A percentile compares a stretch with the other conserved stretches of the same genome.
Evolutionary conservation across 2,329 filamentous ascomycete species (phyloP).

Genomic region (Celoporthe dispersa): DNA sequence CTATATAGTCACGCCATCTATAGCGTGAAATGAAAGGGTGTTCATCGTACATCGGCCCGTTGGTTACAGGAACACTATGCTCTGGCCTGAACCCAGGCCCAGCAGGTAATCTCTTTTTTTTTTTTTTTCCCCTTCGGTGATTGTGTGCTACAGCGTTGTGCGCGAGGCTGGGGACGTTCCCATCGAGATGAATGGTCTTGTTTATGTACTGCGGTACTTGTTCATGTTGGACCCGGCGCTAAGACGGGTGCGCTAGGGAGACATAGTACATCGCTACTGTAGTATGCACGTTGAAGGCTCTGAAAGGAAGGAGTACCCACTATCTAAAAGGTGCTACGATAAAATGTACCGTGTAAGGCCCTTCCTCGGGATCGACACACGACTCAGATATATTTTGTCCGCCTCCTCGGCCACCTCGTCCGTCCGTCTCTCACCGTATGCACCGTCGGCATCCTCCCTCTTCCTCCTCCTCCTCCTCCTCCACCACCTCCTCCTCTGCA

Average conservation of each 20-base stretch:
- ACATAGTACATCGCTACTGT: not conserved
- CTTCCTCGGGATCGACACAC: slow-evolving; percentile 3
- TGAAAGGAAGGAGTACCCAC: not conserved
- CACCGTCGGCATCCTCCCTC: not conserved
- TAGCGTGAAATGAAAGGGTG: not conserved
- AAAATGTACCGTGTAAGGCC: not conserved
- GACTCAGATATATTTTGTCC: slow-evolving; percentile 22
- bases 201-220: not conserved
- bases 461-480: not conserved
- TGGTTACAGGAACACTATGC: not conserved
- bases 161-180: not conserved
- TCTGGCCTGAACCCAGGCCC: not conserved
- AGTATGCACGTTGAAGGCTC: not conserved
- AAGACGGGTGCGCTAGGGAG: slow-evolving; percentile 1
- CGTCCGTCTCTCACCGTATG: not conserved
- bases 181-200: not conserved
- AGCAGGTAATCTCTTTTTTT: not conserved
- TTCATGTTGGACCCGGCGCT: not conserved
- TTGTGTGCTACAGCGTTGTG: not conserved
- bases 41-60: not conserved
- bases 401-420: slow-evolving; percentile 11
- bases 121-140: not conserved
- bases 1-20: not conserved
- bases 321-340: not conserved
- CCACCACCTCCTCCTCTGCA: not conserved